Evolutionary conservation across 306 rosid genomes (phyloP), one percentile per base, ranked within the genome.

Genomic region (Dalbergia cultrata): DNA sequence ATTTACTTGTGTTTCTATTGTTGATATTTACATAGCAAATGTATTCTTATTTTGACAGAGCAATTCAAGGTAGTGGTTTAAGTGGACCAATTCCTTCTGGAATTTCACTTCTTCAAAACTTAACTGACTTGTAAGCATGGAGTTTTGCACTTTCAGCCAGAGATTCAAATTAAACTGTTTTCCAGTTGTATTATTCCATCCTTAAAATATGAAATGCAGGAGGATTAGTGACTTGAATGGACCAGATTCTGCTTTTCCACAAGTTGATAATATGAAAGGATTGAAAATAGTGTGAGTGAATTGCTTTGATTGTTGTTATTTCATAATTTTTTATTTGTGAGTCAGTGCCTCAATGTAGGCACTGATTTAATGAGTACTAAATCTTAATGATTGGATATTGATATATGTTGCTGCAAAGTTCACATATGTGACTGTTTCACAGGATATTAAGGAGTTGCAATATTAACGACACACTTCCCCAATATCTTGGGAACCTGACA

Each of bases 371-470:
- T 41, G 50, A 34, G n/a, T 26, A 16, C 37, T 14, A 71, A 50
- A 59, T 74, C 26, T 26, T 13, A 43, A 59, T 44, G n/a, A 74
- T 21, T 45, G 52, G 50, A 52, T 21, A 52, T 8, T 17, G 18
- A 18, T 34, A 39, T 39, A 7, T 60, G 53, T 21, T 6, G 54
- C 67, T 63, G 13, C 4, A 35, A 14, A 80, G 8, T 53, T 68
- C 13, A n/a, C 18, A 45, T 67, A 45, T 60, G 61, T 76, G 11
- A 45, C 49, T 74, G 4, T 73, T 61, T 78, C 14, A 9, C 86
- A 90, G 97, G 85, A 79, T 92, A 68, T 58, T 92, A 82, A 87
- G 86, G 89, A 88, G 76, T 81, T 90, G 97, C 89, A 88, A 88
- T 67, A 84, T 92, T 65, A 74, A 16, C 37, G 94, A 86, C 66